A percentile compares a stretch with the other conserved stretches of the same genome.
These are phyloP conservation scores for Colletotrichum tropicicola DNA, from an alignment of 2,329 filamentous ascomycete genomes.

Conservation along the genomic window DNA sequence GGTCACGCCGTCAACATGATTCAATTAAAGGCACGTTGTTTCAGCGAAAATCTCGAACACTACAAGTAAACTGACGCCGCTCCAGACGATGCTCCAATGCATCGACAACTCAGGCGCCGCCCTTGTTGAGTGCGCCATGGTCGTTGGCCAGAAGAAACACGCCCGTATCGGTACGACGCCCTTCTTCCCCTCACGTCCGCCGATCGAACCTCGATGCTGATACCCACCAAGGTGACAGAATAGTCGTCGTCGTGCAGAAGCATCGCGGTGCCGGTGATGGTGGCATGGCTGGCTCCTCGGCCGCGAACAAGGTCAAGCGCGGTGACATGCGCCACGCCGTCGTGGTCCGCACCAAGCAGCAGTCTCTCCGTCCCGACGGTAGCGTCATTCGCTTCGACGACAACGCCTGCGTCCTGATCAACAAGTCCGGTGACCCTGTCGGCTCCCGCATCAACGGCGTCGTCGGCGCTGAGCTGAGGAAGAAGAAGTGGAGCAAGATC, in stretches of 20 bases:
- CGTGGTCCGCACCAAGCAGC: slow-evolving; percentile 90
- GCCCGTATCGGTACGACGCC: slow-evolving; percentile 82
- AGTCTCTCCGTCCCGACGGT: slow-evolving; percentile 86
- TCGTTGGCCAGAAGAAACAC: slow-evolving; percentile 88
- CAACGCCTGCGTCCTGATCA: slow-evolving; percentile 97
- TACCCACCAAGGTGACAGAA: slow-evolving; percentile 90
- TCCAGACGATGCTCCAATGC: slow-evolving; percentile 94
- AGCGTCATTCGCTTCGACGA: slow-evolving; percentile 94
- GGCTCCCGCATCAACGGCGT: slow-evolving; percentile 92
- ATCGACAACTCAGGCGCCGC: slow-evolving; percentile 99
- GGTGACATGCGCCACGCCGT: slow-evolving; percentile 97
- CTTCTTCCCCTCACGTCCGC: neutral
- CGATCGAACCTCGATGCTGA: neutral
- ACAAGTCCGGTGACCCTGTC: slow-evolving; percentile 95
- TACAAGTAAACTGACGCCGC: neutral
- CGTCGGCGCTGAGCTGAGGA: slow-evolving; percentile 87
- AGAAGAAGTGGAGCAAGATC: slow-evolving; percentile 98
- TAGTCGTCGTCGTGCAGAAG: slow-evolving; percentile 97
- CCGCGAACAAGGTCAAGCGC: slow-evolving; percentile 92
- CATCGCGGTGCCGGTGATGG: slow-evolving; percentile 82
- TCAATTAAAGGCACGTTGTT: slow-evolving; percentile 78
- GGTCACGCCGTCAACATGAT: slow-evolving; percentile 74
- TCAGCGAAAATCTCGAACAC: fast-evolving
- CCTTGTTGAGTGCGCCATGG: slow-evolving; percentile 94
- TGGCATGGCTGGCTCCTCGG: slow-evolving; percentile 75